phyloP scores from a whole-genome alignment of 2,329 filamentous ascomycete species.

The Allantophomopsis lycopodina region DNA sequence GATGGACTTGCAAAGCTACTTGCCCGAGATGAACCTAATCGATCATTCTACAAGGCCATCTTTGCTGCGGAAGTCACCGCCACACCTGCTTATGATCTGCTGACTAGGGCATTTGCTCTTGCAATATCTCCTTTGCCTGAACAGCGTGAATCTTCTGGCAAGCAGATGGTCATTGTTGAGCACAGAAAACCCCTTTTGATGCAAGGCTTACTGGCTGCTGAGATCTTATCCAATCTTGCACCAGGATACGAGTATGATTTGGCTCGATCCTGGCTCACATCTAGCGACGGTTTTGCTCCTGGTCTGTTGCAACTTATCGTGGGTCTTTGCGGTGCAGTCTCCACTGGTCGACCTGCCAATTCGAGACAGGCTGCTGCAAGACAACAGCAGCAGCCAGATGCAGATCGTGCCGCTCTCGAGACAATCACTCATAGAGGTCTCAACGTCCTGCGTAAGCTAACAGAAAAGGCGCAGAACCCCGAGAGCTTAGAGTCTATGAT shows the following conservation, averaged over 20 bases:
- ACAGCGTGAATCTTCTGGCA: slow-evolving; percentile 20
- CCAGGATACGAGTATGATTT: slow-evolving; percentile 59
- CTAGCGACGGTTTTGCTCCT: slow-evolving; percentile 70
- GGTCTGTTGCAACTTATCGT: slow-evolving; percentile 66
- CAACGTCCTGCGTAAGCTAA: slow-evolving; percentile 51
- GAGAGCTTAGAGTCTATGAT: slow-evolving; percentile 33
- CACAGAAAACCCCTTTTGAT: slow-evolving; percentile 78
- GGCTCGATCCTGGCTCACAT: slow-evolving; percentile 68
- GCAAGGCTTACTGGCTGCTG: slow-evolving; percentile 81
- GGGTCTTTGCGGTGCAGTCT: slow-evolving; percentile 37
- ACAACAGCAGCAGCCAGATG: slow-evolving; percentile 15
- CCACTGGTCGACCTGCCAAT: no score
- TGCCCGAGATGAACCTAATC: slow-evolving; percentile 85
- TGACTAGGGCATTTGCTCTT: slow-evolving; percentile 78
- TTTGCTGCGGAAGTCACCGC: slow-evolving; percentile 59
- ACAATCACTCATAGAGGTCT: slow-evolving; percentile 53
- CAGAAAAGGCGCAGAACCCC: slow-evolving; percentile 53
- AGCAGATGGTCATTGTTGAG: slow-evolving; percentile 55
- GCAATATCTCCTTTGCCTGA: slow-evolving; percentile 79
- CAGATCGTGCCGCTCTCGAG: slow-evolving; percentile 14
- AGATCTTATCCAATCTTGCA: slow-evolving; percentile 69
- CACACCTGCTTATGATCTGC: slow-evolving; percentile 57
- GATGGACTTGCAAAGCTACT: slow-evolving; percentile 86
- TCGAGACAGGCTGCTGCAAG: slow-evolving; percentile 30
- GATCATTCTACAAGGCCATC: slow-evolving; percentile 69